Conservation (phyloP, 495 filamentous ascomycete species). For the Annulohypoxylon moriforme region DNA sequence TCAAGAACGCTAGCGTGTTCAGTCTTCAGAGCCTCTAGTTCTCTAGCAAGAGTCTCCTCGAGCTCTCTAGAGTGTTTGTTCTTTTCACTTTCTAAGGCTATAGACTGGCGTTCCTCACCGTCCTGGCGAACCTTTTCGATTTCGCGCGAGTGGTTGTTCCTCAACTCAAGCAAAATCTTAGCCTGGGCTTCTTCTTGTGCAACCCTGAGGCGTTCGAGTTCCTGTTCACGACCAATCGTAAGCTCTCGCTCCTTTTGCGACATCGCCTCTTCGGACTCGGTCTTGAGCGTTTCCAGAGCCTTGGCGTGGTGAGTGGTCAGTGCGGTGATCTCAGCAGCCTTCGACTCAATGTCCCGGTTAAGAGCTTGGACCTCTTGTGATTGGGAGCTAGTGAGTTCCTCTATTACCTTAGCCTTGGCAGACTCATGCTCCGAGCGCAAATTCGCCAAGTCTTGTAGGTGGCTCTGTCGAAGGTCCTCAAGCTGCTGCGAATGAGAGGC, state of each 20-base stretch:
- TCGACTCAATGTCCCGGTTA: slow-evolving; percentile 34
- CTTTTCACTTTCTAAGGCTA: slow-evolving; percentile 28
- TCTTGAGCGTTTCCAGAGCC: slow-evolving; percentile 29
- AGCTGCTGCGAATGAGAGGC: slow-evolving; percentile 34
- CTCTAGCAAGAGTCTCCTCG: slow-evolving; percentile 27
- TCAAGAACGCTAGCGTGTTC: slow-evolving; percentile 35
- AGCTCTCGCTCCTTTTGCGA: slow-evolving; percentile 37
- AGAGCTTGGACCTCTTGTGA: slow-evolving; percentile 31
- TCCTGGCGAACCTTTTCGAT: slow-evolving; percentile 28
- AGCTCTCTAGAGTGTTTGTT: slow-evolving; percentile 16
- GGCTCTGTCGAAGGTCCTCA: slow-evolving; percentile 29
- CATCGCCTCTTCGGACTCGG: slow-evolving; percentile 20
- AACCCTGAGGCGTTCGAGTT: slow-evolving; percentile 28
- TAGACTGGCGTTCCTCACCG: background rate
- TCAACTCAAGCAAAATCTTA: slow-evolving; percentile 30
- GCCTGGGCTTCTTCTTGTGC: slow-evolving; percentile 35
- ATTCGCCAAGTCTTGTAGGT: slow-evolving; percentile 25
- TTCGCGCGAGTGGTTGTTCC: slow-evolving; percentile 23
- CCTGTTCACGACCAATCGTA: slow-evolving; percentile 15
- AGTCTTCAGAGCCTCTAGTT: slow-evolving; percentile 37
- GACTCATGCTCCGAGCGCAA: slow-evolving; percentile 38
- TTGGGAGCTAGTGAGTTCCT: slow-evolving; percentile 34
- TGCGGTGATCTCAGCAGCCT: slow-evolving; percentile 35
- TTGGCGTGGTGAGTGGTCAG: slow-evolving; percentile 27
- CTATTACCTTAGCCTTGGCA: slow-evolving; percentile 22